A percentile compares a stretch with the other conserved stretches of the same genome.
Conservation (phyloP, 2,329 filamentous ascomycete species). For the Coleophoma cylindrospora region DNA sequence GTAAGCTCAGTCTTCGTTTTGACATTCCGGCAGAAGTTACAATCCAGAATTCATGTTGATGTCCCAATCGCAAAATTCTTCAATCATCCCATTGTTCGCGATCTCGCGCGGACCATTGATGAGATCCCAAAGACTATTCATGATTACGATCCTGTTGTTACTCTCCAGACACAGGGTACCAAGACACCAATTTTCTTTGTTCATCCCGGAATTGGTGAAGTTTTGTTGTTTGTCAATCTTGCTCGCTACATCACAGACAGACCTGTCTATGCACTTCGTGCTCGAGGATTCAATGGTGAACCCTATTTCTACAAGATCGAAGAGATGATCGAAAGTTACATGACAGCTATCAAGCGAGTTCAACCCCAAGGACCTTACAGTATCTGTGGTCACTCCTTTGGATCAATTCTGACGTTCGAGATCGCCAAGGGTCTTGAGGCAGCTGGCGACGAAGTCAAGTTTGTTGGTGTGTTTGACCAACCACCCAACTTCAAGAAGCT, state of each 20-base stretch:
- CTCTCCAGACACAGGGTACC: constrained; percentile 23
- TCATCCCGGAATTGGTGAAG: constrained; percentile 37
- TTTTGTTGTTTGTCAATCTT: constrained; percentile 35
- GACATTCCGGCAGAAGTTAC: constrained; percentile 8
- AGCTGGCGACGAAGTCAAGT: constrained; percentile 32
- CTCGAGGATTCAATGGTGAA: constrained; percentile 33
- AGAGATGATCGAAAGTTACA: constrained; percentile 36
- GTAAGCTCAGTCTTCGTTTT: constrained; percentile 20
- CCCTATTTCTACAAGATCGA: constrained; percentile 29
- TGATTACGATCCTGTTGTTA: constrained; percentile 29
- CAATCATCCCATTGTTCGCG: constrained; percentile 24
- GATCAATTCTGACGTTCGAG: constrained; percentile 45
- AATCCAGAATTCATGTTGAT: constrained; percentile 20
- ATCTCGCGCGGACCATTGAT: constrained; percentile 22
- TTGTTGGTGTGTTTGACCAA: constrained; percentile 40
- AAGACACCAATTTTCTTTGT: constrained; percentile 35
- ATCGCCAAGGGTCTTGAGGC: constrained; percentile 38
- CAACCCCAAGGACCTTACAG: constrained; percentile 47
- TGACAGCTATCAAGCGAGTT: constrained; percentile 29
- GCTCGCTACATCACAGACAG: constrained; percentile 33
- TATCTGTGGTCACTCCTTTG: constrained; percentile 46
- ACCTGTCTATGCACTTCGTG: constrained; percentile 39
- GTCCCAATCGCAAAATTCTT: constrained; percentile 33
- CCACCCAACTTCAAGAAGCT: constrained; percentile 40
- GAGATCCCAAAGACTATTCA: constrained; percentile 17